Evolutionary conservation across 179 eudicot species (phyloP), one percentile per base, ranked within the genome.

Genomic region (Beta macrorhiza): DNA sequence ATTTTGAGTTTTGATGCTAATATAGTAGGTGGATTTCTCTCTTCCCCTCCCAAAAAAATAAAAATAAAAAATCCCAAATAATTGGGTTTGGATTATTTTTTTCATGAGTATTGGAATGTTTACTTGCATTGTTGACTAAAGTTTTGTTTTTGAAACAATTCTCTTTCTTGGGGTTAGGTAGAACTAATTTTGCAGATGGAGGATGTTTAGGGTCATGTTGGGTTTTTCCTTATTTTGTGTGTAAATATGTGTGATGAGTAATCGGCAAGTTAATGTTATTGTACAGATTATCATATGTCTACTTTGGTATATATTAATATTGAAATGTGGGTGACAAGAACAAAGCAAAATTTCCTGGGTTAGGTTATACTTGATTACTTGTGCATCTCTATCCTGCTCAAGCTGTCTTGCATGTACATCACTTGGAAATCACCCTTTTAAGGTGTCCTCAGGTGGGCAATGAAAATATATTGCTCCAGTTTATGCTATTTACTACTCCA

Each of bases 401-500:
- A 29, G 32, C 32, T 42, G 52, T 73, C 42, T 73, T 53, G 19
- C 2, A 6, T 25, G 25, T 55, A 15, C 1, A 25, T 64, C 32
- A 29, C 32, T 29, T 29, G 32, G 32, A 29, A 29, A 1, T 29
- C 32, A 29, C 32, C 32, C 32, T 29, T 29, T 29, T 29, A 61
- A 45, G 17, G 51, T 80, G 29, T 79, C 49, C 25, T 67, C 13
- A 56, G 37, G 49, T 77, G 75, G 58, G 76, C 7, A 58, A 65
- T 17, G 68, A 56, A 25, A 13, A 49, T 19, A 10, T 67, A 17
- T 70, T 59, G 7, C 51, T 56, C 45, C 45, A 76, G 74, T 16
- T 53, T 15, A 22, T 61, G 22, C 25, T 0, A 58, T 58, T 4
- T 58, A 58, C 63, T 19, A 3, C 17, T 16, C 49, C 20, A 47